phyloP scores from a whole-genome alignment of 225 moss, liverwort and hornwort genomes.

The Rhytidiadelphus loreus region DNA sequence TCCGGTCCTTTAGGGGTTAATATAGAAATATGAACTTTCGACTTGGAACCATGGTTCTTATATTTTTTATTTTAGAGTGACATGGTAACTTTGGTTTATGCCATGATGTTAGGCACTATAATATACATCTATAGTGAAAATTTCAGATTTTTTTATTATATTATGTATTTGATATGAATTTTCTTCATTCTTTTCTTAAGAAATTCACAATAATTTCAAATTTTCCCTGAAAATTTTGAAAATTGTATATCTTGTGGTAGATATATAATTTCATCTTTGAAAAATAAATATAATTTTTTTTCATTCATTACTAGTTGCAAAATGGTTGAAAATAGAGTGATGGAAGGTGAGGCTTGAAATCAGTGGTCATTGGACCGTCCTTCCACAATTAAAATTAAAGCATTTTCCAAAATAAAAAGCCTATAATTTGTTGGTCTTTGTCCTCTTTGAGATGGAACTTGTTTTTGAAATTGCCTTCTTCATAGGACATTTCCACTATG shows the following conservation, averaged over 20 bases:
- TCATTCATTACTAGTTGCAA: not conserved
- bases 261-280: not conserved
- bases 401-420: not conserved
- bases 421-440: accelerated
- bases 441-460: not conserved
- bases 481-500: not conserved
- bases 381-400: not conserved
- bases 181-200: not conserved
- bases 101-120: not conserved
- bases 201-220: too few relatives aligned
- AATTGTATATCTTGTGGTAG: too few relatives aligned
- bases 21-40: not conserved
- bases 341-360: not conserved
- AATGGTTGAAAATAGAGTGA: accelerated
- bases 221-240: too few relatives aligned
- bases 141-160: not conserved
- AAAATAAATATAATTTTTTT: not conserved
- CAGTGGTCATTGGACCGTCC: not conserved
- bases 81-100: not conserved
- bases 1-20: too few relatives aligned
- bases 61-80: not conserved
- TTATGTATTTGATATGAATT: not conserved
- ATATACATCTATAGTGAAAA: not conserved
- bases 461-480: not conserved
- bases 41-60: not conserved